Evolutionary conservation across 257 asterid species (phyloP).

Genomic region (Henckelia pumila): DNA sequence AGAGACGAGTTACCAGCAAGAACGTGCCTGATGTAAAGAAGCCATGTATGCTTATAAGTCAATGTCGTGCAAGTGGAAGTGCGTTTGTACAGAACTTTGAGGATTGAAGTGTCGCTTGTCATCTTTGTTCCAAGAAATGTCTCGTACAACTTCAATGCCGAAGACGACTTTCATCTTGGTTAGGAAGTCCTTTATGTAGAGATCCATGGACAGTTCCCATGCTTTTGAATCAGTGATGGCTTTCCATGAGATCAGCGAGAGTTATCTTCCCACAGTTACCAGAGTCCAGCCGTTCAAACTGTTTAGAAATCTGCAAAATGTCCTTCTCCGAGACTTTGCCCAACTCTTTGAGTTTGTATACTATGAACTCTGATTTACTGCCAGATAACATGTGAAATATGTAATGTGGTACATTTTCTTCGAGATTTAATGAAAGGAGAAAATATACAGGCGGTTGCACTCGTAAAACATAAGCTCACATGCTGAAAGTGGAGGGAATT

Average conservation of each 20-base stretch:
- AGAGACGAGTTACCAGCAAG: background rate
- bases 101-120: background rate
- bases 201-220: background rate
- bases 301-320: slow-evolving; percentile 46
- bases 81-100: background rate
- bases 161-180: background rate
- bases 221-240: slow-evolving; percentile 4
- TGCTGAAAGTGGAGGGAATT: background rate
- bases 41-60: background rate
- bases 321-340: slow-evolving; percentile 55
- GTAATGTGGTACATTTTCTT: background rate
- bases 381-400: background rate
- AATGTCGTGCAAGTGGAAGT: too few species aligned
- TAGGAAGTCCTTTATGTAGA: background rate
- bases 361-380: slow-evolving; percentile 54
- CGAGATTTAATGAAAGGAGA: background rate
- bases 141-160: background rate
- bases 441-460: background rate
- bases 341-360: slow-evolving; percentile 57
- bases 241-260: slow-evolving; percentile 39
- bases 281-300: slow-evolving; percentile 45
- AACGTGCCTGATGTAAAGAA: background rate
- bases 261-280: slow-evolving; percentile 51
- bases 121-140: background rate
- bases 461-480: background rate